Evolutionary conservation across 2,329 filamentous ascomycete genomes (phyloP).

Genomic region (Moelleriella libera): DNA sequence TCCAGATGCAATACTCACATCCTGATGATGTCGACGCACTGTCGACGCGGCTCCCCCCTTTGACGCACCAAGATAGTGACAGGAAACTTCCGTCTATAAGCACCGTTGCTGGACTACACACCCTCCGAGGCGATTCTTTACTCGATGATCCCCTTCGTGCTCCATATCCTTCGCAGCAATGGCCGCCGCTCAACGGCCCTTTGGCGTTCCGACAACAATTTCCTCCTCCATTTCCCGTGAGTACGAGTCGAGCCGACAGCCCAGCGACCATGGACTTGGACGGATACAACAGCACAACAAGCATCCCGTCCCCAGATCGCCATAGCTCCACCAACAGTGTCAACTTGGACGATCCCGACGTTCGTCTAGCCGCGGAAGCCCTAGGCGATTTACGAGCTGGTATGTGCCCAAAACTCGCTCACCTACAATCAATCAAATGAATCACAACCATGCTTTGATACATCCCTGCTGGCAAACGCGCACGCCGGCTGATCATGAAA

Average conservation of each 20-base stretch:
- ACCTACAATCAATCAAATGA: background rate
- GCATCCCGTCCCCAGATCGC: slow-evolving; percentile 29
- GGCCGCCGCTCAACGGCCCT: background rate
- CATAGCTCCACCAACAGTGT: slow-evolving; percentile 31
- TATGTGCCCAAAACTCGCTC: background rate
- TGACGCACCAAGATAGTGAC: slow-evolving; percentile 13
- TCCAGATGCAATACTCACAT: slow-evolving; percentile 11
- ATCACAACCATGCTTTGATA: too few species aligned
- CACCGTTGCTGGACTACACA: slow-evolving; percentile 17
- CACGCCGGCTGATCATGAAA: background rate
- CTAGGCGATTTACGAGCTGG: background rate
- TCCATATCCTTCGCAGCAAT: slow-evolving; percentile 13
- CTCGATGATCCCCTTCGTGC: slow-evolving; percentile 6
- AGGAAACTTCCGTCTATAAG: slow-evolving; percentile 21
- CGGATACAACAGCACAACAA: slow-evolving; percentile 20
- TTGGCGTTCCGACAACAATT: slow-evolving; percentile 15
- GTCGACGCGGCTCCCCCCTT: slow-evolving; percentile 11
- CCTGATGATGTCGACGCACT: slow-evolving; percentile 12
- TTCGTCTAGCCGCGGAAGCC: slow-evolving; percentile 21
- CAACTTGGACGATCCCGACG: slow-evolving; percentile 51
- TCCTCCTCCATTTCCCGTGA: slow-evolving; percentile 21
- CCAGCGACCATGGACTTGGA: slow-evolving; percentile 36
- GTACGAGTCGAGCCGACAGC: slow-evolving; percentile 24
- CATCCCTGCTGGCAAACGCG: background rate
- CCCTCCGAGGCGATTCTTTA: slow-evolving; percentile 9